A percentile compares a stretch with the other conserved stretches of the same genome.
These are phyloP conservation scores for Westerdykella aurantiaca DNA, from an alignment of 2,329 filamentous ascomycete species.

Conservation along the genomic window DNA sequence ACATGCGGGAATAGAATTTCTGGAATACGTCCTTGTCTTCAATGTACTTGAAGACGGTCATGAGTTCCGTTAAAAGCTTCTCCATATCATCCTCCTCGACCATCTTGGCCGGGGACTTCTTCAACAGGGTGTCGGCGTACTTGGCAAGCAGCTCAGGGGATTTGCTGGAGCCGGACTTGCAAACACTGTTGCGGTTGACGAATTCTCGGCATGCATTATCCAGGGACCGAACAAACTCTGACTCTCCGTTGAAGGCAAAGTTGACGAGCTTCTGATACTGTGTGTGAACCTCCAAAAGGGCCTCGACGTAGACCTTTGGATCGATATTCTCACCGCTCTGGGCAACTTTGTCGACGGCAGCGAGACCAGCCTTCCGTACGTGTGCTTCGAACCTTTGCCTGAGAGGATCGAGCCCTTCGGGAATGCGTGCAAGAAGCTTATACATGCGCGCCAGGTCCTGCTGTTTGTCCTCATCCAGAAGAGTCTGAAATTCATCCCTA, in stretches of 20 bases:
- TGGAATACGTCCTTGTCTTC: constrained; percentile 99
- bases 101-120: constrained; percentile 79
- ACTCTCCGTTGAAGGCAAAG: constrained; percentile 87
- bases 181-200: constrained; percentile 95
- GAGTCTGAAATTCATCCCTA: constrained; percentile 88
- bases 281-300: constrained; percentile 86
- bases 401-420: constrained; percentile 84
- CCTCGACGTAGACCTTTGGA: constrained; percentile 94
- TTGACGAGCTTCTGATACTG: constrained; percentile 90
- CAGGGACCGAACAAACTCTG: constrained; percentile 90
- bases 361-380: constrained; percentile 80
- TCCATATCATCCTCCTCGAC: constrained; percentile 93
- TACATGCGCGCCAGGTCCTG: constrained; percentile 98
- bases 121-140: constrained; percentile 86
- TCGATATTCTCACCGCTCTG: constrained; percentile 84
- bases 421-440: constrained; percentile 78
- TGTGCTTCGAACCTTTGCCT: constrained; percentile 85
- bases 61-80: constrained; percentile 81
- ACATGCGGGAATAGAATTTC: constrained; percentile 96
- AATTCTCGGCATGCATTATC: constrained; percentile 98
- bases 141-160: constrained; percentile 93
- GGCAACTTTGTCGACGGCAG: constrained; percentile 85
- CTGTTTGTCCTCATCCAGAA: constrained; percentile 89
- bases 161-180: constrained; percentile 86
- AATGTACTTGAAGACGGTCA: constrained; percentile 99